A percentile compares a stretch with the other conserved stretches of the same genome.
phyloP scores from a whole-genome alignment of 78 protist species.

The Dictyostelium intermedium region DNA sequence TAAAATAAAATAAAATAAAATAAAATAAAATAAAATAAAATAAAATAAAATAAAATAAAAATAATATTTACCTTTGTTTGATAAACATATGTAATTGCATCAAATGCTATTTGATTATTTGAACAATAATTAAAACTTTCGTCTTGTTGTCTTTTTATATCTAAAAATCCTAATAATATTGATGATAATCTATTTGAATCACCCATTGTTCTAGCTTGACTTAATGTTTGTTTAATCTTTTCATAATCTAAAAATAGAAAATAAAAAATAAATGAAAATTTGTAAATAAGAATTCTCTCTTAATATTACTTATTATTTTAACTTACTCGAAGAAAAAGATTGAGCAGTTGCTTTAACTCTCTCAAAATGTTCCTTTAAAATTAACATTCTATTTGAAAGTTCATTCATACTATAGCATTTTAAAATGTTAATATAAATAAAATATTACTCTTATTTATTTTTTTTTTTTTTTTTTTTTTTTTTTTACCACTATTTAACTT shows the following conservation, averaged over 20 bases:
- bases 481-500: too few relatives aligned
- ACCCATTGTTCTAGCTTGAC: neutral
- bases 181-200: conserved; percentile 47
- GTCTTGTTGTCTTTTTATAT: conserved; percentile 30
- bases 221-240: conserved; percentile 28
- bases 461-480: neutral
- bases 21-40: too few relatives aligned
- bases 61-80: neutral
- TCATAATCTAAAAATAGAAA: conserved; percentile 12
- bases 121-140: neutral
- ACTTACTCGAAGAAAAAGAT: conserved; percentile 35
- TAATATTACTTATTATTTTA: neutral
- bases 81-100: neutral
- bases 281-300: neutral
- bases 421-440: neutral
- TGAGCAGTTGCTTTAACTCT: conserved; percentile 18
- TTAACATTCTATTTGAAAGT: neutral
- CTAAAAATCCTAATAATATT: conserved; percentile 18
- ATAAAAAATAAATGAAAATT: neutral
- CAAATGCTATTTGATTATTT: neutral
- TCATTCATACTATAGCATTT: neutral
- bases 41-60: too few relatives aligned
- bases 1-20: too few relatives aligned
- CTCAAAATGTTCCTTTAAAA: conserved; percentile 24
- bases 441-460: neutral